phyloP scores from a whole-genome alignment of 2,329 filamentous ascomycete species.

The Aspergillus jensenii region DNA sequence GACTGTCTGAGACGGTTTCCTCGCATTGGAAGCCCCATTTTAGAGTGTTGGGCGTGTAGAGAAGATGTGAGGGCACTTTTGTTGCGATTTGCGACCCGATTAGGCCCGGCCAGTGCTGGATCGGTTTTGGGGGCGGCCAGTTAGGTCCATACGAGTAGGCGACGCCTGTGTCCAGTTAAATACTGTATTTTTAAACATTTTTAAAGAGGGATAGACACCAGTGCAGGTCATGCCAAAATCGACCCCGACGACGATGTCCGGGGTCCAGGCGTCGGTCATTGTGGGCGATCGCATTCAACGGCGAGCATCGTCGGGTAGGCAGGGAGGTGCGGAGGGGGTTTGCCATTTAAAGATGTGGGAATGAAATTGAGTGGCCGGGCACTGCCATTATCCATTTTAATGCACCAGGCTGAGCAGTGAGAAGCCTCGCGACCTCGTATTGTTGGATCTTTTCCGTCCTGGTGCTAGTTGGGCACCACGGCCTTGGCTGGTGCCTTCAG shows the following conservation, averaged over 20 bases:
- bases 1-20: conserved; percentile 23
- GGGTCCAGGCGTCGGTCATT: conserved; percentile 16
- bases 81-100: conserved; percentile 31
- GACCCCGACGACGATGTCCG: conserved; percentile 28
- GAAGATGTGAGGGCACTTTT: conserved; percentile 34
- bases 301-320: neutral
- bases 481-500: neutral
- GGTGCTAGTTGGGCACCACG: neutral
- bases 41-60: conserved; percentile 20
- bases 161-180: conserved; percentile 23
- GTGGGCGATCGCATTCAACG: neutral
- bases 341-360: neutral
- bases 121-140: conserved; percentile 34
- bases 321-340: neutral
- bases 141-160: conserved; percentile 36
- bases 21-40: conserved; percentile 41
- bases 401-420: neutral
- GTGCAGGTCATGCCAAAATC: conserved; percentile 33
- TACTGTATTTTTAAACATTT: no score
- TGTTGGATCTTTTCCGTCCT: neutral
- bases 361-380: neutral
- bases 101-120: conserved; percentile 37
- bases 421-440: neutral
- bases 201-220: neutral
- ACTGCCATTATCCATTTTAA: neutral